Percentiles rank a stretch among this genome's conserved stretches.
Conservation (phyloP, 2,329 filamentous ascomycete species). For the Lachnellula suecica region DNA sequence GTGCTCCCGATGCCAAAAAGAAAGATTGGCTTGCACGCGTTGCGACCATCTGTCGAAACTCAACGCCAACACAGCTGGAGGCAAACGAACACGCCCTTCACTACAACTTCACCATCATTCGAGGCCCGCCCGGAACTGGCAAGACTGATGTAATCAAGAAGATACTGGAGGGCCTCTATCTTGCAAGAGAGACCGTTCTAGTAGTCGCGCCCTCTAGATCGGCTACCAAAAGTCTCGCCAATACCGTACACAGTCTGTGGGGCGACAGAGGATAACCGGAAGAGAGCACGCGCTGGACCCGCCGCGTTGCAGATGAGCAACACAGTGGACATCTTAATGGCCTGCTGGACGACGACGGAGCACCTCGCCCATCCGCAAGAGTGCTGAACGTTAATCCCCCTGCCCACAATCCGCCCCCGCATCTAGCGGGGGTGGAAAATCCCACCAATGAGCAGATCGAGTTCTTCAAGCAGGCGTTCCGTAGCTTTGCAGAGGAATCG, state of each 20-base stretch:
- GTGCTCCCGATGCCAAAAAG: too few species aligned
- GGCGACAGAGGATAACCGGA: neutral
- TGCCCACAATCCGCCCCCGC: neutral
- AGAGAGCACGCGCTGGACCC: neutral
- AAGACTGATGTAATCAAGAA: neutral
- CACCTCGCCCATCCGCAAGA: neutral
- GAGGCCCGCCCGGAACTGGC: neutral
- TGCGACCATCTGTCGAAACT: neutral
- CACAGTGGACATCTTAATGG: neutral
- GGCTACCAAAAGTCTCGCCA: neutral
- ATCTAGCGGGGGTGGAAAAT: neutral
- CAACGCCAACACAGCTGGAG: neutral
- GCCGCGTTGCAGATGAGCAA: neutral
- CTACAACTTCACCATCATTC: neutral
- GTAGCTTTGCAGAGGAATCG: neutral
- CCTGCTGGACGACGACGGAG: neutral
- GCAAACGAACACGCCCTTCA: neutral
- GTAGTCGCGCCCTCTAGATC: neutral
- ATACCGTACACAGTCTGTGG: neutral
- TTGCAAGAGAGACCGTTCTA: neutral
- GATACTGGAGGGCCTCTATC: neutral
- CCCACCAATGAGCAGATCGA: neutral
- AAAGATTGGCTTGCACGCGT: too few species aligned
- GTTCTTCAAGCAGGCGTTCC: neutral
- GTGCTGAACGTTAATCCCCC: neutral